Conservation (phyloP, 345 rosid species). For the Syzygium jambos region DNA sequence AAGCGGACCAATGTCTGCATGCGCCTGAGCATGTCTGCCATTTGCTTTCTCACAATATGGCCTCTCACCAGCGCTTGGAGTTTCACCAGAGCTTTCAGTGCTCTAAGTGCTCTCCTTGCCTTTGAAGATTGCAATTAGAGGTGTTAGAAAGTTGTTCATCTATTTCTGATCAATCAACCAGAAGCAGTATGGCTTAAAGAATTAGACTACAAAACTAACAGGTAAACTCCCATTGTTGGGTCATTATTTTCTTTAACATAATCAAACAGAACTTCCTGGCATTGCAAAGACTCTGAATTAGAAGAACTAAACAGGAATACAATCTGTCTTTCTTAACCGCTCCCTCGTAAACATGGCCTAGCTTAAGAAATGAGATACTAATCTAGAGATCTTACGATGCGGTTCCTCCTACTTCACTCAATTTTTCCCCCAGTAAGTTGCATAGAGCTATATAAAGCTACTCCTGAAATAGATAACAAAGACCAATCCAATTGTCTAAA, state of each 20-base stretch:
- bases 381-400: neutral
- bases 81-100: conserved; percentile 85
- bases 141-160: neutral
- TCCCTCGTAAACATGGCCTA: neutral
- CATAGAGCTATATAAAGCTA: neutral
- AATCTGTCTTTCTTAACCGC: neutral
- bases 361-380: neutral
- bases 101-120: conserved; percentile 93
- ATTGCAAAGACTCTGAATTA: neutral
- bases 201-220: neutral
- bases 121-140: conserved; percentile 9
- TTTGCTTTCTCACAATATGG: conserved; percentile 82
- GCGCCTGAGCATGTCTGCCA: conserved; percentile 66
- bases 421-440: neutral
- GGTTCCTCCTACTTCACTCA: neutral
- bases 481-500: neutral
- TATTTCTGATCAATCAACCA: neutral
- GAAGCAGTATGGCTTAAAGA: neutral
- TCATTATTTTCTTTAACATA: neutral
- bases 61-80: conserved; percentile 96
- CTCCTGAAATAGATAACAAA: neutral
- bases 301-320: neutral
- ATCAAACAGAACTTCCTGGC: neutral
- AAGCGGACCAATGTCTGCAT: conserved; percentile 77
- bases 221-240: neutral